Evolutionary conservation across 306 rosid species (phyloP).

Genomic region (Castanopsis chinensis): DNA sequence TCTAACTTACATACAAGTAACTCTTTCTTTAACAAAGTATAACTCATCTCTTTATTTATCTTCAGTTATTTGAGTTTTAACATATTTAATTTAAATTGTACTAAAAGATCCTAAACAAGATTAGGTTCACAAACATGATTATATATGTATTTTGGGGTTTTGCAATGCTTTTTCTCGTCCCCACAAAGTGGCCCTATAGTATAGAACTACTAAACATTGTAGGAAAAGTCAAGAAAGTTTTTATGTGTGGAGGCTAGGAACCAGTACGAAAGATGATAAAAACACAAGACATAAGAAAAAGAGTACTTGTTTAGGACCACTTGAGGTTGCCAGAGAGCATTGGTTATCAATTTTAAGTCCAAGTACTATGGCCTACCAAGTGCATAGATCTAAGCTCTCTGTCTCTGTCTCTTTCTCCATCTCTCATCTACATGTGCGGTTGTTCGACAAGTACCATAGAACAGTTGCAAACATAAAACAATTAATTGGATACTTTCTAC

Average conservation of each 20-base stretch:
- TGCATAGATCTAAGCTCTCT: slow-evolving; percentile 13
- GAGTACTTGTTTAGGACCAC: slow-evolving; percentile 54
- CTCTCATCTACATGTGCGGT: slow-evolving; percentile 10
- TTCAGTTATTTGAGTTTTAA: no score
- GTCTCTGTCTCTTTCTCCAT: slow-evolving; percentile 9
- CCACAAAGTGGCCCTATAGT: slow-evolving; percentile 39
- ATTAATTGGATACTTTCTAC: slow-evolving; percentile 12
- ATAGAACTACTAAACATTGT: slow-evolving; percentile 10
- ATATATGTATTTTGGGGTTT: background rate
- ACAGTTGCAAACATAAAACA: slow-evolving; percentile 22
- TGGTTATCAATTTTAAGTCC: slow-evolving; percentile 24
- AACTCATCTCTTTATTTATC: no score
- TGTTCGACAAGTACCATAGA: slow-evolving; percentile 25
- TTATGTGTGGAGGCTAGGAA: slow-evolving; percentile 39
- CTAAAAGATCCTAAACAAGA: no score
- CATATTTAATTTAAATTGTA: no score
- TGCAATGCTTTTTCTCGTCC: slow-evolving; percentile 8
- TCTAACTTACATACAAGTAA: no score
- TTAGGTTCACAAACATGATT: slow-evolving; percentile 29
- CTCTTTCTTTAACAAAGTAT: no score
- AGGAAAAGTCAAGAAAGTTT: slow-evolving; percentile 43
- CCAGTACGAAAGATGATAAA: slow-evolving; percentile 39
- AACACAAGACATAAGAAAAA: slow-evolving; percentile 19
- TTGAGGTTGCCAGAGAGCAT: slow-evolving; percentile 20
- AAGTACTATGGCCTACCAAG: slow-evolving; percentile 31